A percentile compares a stretch with the other conserved stretches of the same genome.
phyloP scores from a whole-genome alignment of 2,329 filamentous ascomycete genomes.

The Coccinonectria pachysandricola region DNA sequence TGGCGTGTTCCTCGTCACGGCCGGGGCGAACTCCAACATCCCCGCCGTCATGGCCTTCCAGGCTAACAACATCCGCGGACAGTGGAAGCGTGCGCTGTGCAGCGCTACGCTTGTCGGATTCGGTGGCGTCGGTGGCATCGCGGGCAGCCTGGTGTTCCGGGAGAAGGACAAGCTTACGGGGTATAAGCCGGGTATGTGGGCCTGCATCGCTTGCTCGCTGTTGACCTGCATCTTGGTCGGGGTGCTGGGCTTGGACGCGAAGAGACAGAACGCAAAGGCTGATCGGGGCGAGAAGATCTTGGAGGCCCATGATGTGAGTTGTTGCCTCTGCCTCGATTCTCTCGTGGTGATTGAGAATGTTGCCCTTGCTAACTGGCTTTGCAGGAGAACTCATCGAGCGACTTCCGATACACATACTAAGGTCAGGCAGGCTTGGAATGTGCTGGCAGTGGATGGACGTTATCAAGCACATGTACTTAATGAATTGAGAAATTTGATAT shows the following conservation, averaged over 20 bases:
- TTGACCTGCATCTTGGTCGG: constrained; percentile 36
- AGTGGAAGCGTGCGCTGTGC: constrained; percentile 79
- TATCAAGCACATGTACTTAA: no score
- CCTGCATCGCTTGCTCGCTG: constrained; percentile 41
- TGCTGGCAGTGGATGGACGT: no score
- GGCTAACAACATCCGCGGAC: constrained; percentile 78
- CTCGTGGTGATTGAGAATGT: no score
- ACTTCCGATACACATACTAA: constrained; percentile 28
- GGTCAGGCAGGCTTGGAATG: neutral
- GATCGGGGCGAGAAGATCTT: constrained; percentile 43
- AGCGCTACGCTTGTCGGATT: constrained; percentile 67
- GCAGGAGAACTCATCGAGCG: constrained; percentile 18
- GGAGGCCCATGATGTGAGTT: constrained; percentile 40
- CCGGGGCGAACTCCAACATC: constrained; percentile 68
- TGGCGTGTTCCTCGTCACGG: constrained; percentile 65
- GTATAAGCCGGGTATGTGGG: constrained; percentile 45
- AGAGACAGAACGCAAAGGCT: constrained; percentile 36
- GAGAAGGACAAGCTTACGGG: constrained; percentile 38
- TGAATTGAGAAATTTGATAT: no score
- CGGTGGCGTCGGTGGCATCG: constrained; percentile 70
- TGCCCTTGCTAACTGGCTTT: no score
- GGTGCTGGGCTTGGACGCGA: constrained; percentile 30
- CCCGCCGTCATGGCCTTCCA: constrained; percentile 69
- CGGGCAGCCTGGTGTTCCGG: constrained; percentile 63
- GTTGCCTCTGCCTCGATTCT: no score